Conservation (phyloP, 495 filamentous ascomycete species). For the Penicillium desertorum region DNA sequence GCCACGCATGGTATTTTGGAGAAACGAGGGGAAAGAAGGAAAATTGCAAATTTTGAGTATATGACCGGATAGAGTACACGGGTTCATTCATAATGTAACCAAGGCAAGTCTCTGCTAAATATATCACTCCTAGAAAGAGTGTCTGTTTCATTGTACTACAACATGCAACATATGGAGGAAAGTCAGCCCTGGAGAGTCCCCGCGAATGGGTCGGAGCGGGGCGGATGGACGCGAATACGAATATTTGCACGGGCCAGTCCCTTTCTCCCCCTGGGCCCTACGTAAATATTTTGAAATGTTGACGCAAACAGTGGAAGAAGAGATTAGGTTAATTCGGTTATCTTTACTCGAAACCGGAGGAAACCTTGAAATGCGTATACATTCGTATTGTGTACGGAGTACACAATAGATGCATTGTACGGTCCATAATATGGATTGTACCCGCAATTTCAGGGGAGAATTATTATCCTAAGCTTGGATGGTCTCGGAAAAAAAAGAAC, state of each 20-base stretch:
- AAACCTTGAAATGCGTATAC: neutral
- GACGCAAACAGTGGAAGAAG: neutral
- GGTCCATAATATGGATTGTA: no score
- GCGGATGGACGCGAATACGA: slow-evolving; percentile 34
- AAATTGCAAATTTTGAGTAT: no score
- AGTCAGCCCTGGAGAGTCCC: slow-evolving; percentile 17
- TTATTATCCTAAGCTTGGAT: no score
- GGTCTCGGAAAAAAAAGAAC: no score
- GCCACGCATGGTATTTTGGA: neutral
- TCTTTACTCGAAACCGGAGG: neutral
- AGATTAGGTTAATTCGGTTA: neutral
- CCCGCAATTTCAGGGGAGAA: no score
- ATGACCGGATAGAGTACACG: neutral
- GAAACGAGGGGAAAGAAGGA: neutral
- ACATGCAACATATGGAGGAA: slow-evolving; percentile 6
- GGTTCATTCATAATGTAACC: neutral
- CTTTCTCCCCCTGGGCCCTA: neutral
- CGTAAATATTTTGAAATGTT: neutral
- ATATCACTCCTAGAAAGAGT: neutral
- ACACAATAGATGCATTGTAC: no score
- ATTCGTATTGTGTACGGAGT: neutral
- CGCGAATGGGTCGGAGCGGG: slow-evolving; percentile 25
- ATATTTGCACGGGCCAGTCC: slow-evolving; percentile 14
- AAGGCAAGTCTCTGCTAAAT: neutral
- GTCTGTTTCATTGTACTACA: neutral